Conservation (phyloP, 2,329 filamentous ascomycete species). For the Verticillium nubilum region DNA sequence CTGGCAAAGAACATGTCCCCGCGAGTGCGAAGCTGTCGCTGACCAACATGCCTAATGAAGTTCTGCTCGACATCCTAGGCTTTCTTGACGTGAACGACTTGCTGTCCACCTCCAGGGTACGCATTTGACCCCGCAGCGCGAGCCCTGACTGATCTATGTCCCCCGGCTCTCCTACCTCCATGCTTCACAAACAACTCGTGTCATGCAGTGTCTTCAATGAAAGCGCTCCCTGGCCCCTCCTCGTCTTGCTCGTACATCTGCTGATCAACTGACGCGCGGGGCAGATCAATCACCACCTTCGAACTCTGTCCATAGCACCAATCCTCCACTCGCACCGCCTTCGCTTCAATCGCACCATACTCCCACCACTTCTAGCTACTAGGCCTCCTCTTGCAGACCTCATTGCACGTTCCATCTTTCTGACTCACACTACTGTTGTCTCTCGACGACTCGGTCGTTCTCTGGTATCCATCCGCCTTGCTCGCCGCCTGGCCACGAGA, state of each 20-base stretch:
- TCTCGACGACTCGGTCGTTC: conserved; percentile 59
- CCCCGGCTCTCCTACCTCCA: not conserved
- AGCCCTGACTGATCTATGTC: not conserved
- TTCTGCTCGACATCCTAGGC: conserved; percentile 49
- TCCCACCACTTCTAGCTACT: conserved; percentile 51
- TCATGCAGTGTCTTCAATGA: not conserved
- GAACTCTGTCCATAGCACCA: conserved; percentile 57
- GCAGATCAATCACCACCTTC: conserved; percentile 58
- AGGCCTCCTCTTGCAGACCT: conserved; percentile 58
- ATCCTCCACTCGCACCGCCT: conserved; percentile 60
- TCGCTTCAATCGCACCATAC: conserved; percentile 45
- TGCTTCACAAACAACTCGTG: not conserved
- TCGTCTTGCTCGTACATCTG: not conserved
- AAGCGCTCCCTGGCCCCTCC: not conserved
- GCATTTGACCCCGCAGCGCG: conserved; percentile 16
- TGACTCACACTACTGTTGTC: conserved; percentile 60
- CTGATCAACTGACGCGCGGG: not conserved
- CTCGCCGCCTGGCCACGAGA: conserved; percentile 53
- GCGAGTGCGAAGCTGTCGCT: conserved; percentile 3
- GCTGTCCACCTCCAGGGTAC: conserved; percentile 50
- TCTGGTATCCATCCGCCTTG: conserved; percentile 60
- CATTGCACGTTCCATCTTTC: conserved; percentile 58
- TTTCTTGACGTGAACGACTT: conserved; percentile 54
- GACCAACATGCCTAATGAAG: conserved; percentile 45
- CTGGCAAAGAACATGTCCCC: not conserved